Evolutionary conservation across 345 rosid species (phyloP), one percentile per base, ranked within the genome.

Genomic region (Hypericum androsaemum): DNA sequence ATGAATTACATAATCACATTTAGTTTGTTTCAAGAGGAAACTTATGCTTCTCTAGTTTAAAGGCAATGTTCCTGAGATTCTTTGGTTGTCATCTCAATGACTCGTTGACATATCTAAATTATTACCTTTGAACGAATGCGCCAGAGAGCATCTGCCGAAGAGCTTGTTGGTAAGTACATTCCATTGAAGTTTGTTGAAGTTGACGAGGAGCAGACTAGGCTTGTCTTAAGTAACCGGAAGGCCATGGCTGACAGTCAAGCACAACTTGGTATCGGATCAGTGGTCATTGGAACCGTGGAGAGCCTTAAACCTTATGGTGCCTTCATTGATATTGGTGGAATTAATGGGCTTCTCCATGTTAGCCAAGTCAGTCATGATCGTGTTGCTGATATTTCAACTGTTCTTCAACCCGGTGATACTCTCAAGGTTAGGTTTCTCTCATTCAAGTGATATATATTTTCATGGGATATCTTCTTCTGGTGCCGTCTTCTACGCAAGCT

Each of bases 361-460:
- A 92, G 98, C 66, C 95, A 88, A 75, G 88, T 92, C 58, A 88
- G 98, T 72, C 96, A 92, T 50, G 96, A 92, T 58, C 98, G 89
- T 37, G 89, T 92, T 28, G 69, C 89, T 13, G 98, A 88, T 71
- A 83, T 92, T 46, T 82, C 95, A 13, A 92, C 95, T 1, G 96
- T 92, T 71, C 98, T 92, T 72, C 98, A 92, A 65, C 96, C 98
- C 8, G 98, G 96, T 45, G 98, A 87, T 73, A 72, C 77, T 46
- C 77, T 87, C 17, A 92, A 92, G 96, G 96, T 87, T 14, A 16
- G 42, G 49, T 53, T 43, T 48, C 5, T 0, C 50, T 42, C n/a
- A 52, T 12, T 53, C 50, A 7, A 60, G 44, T 16, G n/a, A 12
- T 46, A 39, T 22, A 22, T 9, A 12, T 59, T 50, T 43, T 43